Evolutionary conservation across 225 moss, liverwort and hornwort genomes (phyloP).

Genomic region (Polytrichum commune): DNA sequence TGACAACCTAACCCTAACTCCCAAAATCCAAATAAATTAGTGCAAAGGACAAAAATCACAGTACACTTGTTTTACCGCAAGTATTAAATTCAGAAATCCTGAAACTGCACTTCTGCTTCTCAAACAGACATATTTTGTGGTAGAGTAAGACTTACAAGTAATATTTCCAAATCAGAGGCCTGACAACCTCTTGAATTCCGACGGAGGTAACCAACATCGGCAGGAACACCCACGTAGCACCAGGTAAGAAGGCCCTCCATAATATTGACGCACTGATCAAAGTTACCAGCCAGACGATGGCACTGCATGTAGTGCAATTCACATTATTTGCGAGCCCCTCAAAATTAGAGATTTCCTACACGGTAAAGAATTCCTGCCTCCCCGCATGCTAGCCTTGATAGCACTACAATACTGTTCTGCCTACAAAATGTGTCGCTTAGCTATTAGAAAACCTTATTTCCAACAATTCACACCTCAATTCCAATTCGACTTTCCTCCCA

Average conservation of each 20-base stretch:
- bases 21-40: no score
- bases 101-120: no score
- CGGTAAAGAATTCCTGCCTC: no score
- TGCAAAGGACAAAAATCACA: neutral
- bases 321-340: no score
- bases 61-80: neutral
- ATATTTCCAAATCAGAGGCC: slow-evolving; percentile 67
- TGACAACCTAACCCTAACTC: no score
- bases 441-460: no score
- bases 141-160: slow-evolving; percentile 54
- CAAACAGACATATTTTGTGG: neutral
- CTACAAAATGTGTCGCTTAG: no score
- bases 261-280: slow-evolving; percentile 69
- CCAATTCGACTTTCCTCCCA: no score
- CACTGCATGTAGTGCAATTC: slow-evolving; percentile 41
- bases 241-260: slow-evolving; percentile 84
- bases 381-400: no score
- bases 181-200: slow-evolving; percentile 66
- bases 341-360: no score
- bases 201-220: slow-evolving; percentile 75
- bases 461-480: no score
- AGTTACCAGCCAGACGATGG: slow-evolving; percentile 76
- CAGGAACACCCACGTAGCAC: slow-evolving; percentile 65
- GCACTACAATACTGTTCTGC: no score
- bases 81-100: neutral